These are phyloP conservation scores for Solanum chaucha DNA, from an alignment of 257 asterid genomes.

Conservation along the genomic window DNA sequence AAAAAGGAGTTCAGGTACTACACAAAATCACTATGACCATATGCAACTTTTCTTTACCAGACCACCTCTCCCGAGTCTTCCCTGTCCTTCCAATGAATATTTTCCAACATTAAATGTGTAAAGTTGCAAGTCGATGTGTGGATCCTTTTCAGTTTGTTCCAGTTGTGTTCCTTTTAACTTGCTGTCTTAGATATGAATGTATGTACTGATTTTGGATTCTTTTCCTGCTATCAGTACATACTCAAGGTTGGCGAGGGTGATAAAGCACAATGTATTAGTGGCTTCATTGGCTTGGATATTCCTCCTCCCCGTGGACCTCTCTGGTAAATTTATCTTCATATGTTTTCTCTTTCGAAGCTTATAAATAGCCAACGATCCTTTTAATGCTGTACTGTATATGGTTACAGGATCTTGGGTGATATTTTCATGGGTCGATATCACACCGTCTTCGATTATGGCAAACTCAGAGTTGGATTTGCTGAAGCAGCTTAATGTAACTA, in stretches of 20 bases:
- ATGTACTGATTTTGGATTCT: background rate
- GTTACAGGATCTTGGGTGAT: constrained; percentile 68
- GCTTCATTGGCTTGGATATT: constrained; percentile 76
- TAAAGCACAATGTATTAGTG: constrained; percentile 86
- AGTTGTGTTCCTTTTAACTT: background rate
- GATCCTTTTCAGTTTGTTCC: background rate
- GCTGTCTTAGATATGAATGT: background rate
- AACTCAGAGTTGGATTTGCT: constrained; percentile 60
- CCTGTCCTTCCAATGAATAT: background rate
- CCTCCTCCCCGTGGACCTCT: constrained; percentile 99
- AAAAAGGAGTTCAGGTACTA: background rate
- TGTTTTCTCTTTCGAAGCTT: background rate
- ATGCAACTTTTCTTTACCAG: background rate
- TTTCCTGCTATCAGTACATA: constrained; percentile 45
- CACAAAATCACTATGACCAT: background rate
- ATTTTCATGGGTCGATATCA: constrained; percentile 82
- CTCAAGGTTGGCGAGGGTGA: constrained; percentile 87
- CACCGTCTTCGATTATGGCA: constrained; percentile 62
- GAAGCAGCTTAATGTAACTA: constrained; percentile 47
- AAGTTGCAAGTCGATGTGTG: background rate
- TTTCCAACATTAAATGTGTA: background rate
- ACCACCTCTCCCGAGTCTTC: background rate
- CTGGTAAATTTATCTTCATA: constrained; percentile 39
- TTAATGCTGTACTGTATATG: background rate
- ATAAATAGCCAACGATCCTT: background rate